These are phyloP conservation scores for Fusarium compactum DNA, from an alignment of 2,329 filamentous ascomycete genomes.

Conservation along the genomic window DNA sequence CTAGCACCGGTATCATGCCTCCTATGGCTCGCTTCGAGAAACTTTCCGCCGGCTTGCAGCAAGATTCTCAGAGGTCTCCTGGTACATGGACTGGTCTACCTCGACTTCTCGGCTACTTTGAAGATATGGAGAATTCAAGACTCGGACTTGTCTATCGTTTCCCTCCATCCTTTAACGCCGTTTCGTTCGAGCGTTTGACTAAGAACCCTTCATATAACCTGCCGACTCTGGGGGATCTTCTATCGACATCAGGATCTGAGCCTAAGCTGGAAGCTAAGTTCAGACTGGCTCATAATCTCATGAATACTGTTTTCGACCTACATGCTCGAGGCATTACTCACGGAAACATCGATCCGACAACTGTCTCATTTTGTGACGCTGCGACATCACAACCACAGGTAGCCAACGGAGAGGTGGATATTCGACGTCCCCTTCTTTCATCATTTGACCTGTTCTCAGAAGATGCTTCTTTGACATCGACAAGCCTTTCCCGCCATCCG, in stretches of 20 bases:
- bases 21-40: constrained; percentile 74
- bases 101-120: constrained; percentile 76
- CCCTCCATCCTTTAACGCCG: constrained; percentile 72
- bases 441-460: constrained; percentile 78
- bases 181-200: constrained; percentile 65
- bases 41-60: constrained; percentile 68
- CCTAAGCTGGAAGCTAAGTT: constrained; percentile 82
- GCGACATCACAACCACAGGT: constrained; percentile 57
- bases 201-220: constrained; percentile 64
- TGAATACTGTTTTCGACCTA: constrained; percentile 78
- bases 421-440: constrained; percentile 76
- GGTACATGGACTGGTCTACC: constrained; percentile 72
- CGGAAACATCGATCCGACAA: constrained; percentile 75
- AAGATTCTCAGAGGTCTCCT: constrained; percentile 63
- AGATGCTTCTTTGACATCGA: constrained; percentile 30
- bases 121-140: constrained; percentile 76
- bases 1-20: constrained; percentile 71
- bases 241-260: constrained; percentile 65
- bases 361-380: constrained; percentile 73
- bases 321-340: constrained; percentile 77
- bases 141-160: constrained; percentile 82
- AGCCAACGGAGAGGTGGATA: constrained; percentile 65
- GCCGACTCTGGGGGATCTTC: constrained; percentile 66
- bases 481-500: constrained; percentile 67
- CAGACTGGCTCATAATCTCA: constrained; percentile 77